A percentile compares a stretch with the other conserved stretches of the same genome.
These are phyloP conservation scores for Trichoderma semiorbis DNA, from an alignment of 2,329 filamentous ascomycete genomes.

Conservation along the genomic window DNA sequence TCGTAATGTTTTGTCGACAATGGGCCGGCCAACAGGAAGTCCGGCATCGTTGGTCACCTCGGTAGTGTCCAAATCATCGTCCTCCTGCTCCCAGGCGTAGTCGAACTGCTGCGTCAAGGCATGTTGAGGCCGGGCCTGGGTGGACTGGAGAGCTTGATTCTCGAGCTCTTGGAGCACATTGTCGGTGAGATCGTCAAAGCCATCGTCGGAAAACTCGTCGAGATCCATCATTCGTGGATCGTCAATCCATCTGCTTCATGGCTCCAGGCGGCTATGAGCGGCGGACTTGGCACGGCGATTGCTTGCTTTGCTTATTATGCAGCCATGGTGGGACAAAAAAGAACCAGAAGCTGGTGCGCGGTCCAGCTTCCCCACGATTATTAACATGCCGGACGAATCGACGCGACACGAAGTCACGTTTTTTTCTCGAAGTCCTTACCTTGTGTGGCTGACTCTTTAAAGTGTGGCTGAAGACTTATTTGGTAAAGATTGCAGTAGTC, in stretches of 20 bases:
- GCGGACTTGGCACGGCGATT: background rate
- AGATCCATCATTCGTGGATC: constrained; percentile 34
- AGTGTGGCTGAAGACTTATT: background rate
- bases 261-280: constrained; percentile 7
- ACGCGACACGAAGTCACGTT: constrained; percentile 34
- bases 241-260: constrained; percentile 18
- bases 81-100: constrained; percentile 50
- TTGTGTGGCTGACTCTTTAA: background rate
- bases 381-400: background rate
- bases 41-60: constrained; percentile 52
- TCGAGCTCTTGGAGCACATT: constrained; percentile 60
- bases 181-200: constrained; percentile 57
- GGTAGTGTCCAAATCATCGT: constrained; percentile 57
- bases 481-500: background rate
- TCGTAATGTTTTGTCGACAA: constrained; percentile 36
- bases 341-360: background rate
- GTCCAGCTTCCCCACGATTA: background rate
- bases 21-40: constrained; percentile 36
- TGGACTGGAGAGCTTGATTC: constrained; percentile 59
- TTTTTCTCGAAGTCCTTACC: background rate
- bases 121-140: constrained; percentile 49
- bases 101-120: constrained; percentile 30
- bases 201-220: constrained; percentile 63
- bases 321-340: background rate
- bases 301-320: background rate